phyloP scores from a whole-genome alignment of 2,329 filamentous ascomycete species.

The Alternaria atra region DNA sequence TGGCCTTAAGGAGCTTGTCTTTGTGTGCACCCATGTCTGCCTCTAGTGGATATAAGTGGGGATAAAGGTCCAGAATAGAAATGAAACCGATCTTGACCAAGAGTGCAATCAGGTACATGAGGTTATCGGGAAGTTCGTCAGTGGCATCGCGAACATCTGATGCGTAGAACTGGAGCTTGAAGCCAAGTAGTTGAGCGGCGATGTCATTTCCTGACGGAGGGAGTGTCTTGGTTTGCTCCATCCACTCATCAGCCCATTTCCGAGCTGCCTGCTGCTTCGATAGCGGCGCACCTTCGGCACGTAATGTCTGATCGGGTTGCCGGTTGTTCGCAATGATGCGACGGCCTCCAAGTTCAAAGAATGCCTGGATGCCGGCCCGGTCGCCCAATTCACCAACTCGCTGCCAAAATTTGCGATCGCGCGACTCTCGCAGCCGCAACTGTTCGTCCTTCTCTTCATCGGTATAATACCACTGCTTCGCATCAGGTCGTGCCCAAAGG shows the following conservation, averaged over 20 bases:
- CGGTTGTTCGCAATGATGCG: slow-evolving; percentile 60
- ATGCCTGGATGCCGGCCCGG: slow-evolving; percentile 75
- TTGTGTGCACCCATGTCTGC: slow-evolving; percentile 80
- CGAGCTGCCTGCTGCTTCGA: slow-evolving; percentile 55
- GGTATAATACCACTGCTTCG: slow-evolving; percentile 67
- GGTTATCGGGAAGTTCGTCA: slow-evolving; percentile 86
- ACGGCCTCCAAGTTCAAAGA: slow-evolving; percentile 85
- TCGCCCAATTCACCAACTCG: slow-evolving; percentile 70
- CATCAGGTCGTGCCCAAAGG: slow-evolving; percentile 81
- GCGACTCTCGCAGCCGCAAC: slow-evolving; percentile 64
- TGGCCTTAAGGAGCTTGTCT: slow-evolving; percentile 72
- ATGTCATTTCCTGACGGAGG: slow-evolving; percentile 88
- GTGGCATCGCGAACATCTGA: slow-evolving; percentile 76
- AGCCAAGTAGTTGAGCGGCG: slow-evolving; percentile 92
- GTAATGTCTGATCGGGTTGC: slow-evolving; percentile 43
- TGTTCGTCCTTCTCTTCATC: slow-evolving; percentile 74
- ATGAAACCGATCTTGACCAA: slow-evolving; percentile 98
- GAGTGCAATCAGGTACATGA: slow-evolving; percentile 89
- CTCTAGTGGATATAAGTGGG: slow-evolving; percentile 88
- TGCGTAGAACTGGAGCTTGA: slow-evolving; percentile 96
- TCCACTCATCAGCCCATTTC: slow-evolving; percentile 68
- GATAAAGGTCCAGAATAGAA: slow-evolving; percentile 87
- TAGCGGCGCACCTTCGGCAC: slow-evolving; percentile 26
- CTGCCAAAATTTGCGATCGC: slow-evolving; percentile 83
- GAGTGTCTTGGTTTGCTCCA: slow-evolving; percentile 79